phyloP scores from a whole-genome alignment of 352 stramenopile genomes.

The Achlya hypogyna region DNA sequence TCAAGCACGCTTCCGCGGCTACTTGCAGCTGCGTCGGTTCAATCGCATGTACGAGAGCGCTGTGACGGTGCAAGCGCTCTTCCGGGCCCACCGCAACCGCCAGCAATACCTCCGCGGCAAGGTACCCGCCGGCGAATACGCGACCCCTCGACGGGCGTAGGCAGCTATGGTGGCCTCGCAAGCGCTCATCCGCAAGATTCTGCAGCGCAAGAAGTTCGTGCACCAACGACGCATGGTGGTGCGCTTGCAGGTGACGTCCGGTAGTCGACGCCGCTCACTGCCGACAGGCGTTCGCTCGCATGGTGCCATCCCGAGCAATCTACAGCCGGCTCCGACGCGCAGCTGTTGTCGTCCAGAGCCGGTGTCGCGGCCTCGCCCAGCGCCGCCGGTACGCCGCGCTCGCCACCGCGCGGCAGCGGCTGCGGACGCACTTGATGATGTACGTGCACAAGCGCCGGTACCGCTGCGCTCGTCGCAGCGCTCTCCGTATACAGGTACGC shows the following conservation, averaged over 20 bases:
- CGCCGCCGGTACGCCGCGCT: neutral
- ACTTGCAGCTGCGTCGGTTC: neutral
- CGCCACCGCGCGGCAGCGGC: neutral
- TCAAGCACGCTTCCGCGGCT: constrained; percentile 12
- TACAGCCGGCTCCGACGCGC: neutral
- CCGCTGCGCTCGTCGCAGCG: neutral
- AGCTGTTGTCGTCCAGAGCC: neutral
- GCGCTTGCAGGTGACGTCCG: constrained; percentile 30
- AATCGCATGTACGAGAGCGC: neutral
- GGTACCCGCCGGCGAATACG: neutral
- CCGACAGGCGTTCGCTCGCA: constrained; percentile 32
- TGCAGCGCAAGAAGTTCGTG: constrained; percentile 54
- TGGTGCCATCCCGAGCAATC: constrained; percentile 22
- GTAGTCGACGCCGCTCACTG: neutral
- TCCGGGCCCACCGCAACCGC: constrained; percentile 7
- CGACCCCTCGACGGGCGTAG: constrained; percentile 4
- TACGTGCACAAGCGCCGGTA: neutral
- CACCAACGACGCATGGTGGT: constrained; percentile 59
- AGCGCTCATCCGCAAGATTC: constrained; percentile 55
- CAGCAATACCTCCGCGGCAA: constrained; percentile 11
- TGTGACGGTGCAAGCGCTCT: constrained; percentile 11
- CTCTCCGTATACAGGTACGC: constrained; percentile 11
- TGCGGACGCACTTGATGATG: neutral
- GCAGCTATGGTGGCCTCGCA: constrained; percentile 49
- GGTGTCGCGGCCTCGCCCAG: neutral